Evolutionary conservation across 2,329 filamentous ascomycete species (phyloP).

Genomic region (Fusarium dlaminii): DNA sequence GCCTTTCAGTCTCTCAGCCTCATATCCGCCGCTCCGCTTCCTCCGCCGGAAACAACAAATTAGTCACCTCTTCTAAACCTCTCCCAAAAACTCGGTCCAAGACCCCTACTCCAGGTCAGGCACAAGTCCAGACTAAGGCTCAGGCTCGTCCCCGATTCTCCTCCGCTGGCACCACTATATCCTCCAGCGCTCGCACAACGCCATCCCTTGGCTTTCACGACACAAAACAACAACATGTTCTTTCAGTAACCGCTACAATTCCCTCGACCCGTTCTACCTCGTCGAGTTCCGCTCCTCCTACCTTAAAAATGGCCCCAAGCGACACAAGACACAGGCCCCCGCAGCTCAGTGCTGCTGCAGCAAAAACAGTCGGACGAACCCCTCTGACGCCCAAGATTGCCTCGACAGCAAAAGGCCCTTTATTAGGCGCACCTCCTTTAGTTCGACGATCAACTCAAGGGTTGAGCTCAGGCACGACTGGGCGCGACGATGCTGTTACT

Average conservation of each 20-base stretch:
- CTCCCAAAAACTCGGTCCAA: conserved; percentile 24
- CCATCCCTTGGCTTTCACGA: conserved; percentile 37
- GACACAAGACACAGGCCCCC: conserved; percentile 72
- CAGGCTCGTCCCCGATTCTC: conserved; percentile 35
- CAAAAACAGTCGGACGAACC: conserved; percentile 60
- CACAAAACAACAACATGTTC: conserved; percentile 43
- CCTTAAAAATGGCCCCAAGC: conserved; percentile 56
- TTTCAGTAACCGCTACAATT: conserved; percentile 45
- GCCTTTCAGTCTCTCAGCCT: conserved; percentile 18
- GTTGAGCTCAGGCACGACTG: conserved; percentile 1
- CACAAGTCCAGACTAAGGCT: conserved; percentile 14
- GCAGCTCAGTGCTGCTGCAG: conserved; percentile 70
- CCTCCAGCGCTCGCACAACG: conserved; percentile 27
- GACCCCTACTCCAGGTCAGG: conserved; percentile 25
- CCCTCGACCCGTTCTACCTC: conserved; percentile 41
- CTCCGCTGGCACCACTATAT: conserved; percentile 35
- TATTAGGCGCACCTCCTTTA: conserved; percentile 54
- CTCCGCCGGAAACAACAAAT: conserved; percentile 17
- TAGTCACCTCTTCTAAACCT: conserved; percentile 29
- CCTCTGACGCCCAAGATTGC: conserved; percentile 68
- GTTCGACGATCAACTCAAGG: conserved; percentile 48
- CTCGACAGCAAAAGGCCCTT: conserved; percentile 49
- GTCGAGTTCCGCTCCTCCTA: conserved; percentile 37
- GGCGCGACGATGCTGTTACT: conserved; percentile 61
- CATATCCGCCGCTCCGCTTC: conserved; percentile 19